Evolutionary conservation across 805 yeast genomes (phyloP).

Genomic region (Teunomyces lycoperdinae): DNA sequence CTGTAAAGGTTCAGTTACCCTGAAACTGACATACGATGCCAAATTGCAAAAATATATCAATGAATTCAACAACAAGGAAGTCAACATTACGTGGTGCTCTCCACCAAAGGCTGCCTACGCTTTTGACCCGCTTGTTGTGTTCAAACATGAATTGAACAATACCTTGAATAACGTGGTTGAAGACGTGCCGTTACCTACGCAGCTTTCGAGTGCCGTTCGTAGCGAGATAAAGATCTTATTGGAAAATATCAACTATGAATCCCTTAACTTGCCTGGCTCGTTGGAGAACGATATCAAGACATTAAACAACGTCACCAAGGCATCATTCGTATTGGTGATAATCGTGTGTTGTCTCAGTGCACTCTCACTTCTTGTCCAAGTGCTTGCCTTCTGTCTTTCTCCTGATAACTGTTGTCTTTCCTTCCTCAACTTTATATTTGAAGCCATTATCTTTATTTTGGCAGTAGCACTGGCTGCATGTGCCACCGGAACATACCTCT

Average conservation of each 20-base stretch:
- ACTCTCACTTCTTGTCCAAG: conserved; percentile 49
- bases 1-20: conserved; percentile 29
- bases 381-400: conserved; percentile 37
- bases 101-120: conserved; percentile 52
- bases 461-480: conserved; percentile 50
- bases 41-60: conserved; percentile 4
- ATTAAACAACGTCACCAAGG: conserved; percentile 48
- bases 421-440: conserved; percentile 43
- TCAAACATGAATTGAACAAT: conserved; percentile 31
- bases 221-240: conserved; percentile 19
- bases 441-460: conserved; percentile 44
- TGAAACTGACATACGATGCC: conserved; percentile 3
- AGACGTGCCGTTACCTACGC: conserved; percentile 21
- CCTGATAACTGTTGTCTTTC: conserved; percentile 46
- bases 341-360: conserved; percentile 31
- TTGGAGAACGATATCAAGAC: conserved; percentile 45
- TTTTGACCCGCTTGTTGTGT: conserved; percentile 48
- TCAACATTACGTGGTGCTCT: conserved; percentile 49
- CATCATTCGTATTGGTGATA: conserved; percentile 50
- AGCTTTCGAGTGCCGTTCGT: conserved; percentile 12
- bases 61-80: conserved; percentile 22
- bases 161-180: conserved; percentile 21
- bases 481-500: conserved; percentile 59
- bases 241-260: conserved; percentile 24
- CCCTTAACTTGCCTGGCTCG: conserved; percentile 51